Conservation (phyloP, 441 rosid species). For the Bocquillonia castaneifolia region DNA sequence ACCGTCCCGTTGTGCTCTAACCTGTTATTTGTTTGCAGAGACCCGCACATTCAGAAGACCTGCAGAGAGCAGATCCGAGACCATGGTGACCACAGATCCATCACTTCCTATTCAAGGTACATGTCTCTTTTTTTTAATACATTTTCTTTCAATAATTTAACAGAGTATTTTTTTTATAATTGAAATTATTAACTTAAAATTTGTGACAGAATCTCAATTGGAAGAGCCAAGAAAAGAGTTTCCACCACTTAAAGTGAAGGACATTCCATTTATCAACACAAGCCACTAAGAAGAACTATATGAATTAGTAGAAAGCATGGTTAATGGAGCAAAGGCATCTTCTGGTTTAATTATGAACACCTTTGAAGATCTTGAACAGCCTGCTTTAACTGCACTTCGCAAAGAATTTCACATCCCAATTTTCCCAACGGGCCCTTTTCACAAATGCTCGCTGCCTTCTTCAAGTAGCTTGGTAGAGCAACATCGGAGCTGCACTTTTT, state of each 20-base stretch:
- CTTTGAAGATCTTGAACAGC: not conserved
- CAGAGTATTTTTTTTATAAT: not conserved
- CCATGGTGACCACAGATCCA: no score
- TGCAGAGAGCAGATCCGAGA: no score
- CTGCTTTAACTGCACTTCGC: not conserved
- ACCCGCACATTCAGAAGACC: no score
- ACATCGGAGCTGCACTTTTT: conserved; percentile 30
- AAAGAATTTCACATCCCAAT: not conserved
- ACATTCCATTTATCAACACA: not conserved
- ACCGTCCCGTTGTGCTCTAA: no score
- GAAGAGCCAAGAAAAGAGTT: not conserved
- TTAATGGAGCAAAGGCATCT: not conserved
- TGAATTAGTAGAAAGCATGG: not conserved
- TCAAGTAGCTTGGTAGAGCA: not conserved
- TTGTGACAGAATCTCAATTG: not conserved
- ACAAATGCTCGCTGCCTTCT: not conserved
- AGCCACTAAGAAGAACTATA: not conserved
- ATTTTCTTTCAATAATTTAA: no score
- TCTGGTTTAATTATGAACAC: not conserved
- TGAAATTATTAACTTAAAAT: not conserved
- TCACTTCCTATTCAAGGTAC: conserved; percentile 43
- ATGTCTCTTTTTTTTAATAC: not conserved
- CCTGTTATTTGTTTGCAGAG: no score
- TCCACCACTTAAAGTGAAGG: conserved; percentile 10
- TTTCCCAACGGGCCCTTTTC: not conserved